Conservation (phyloP, 2,329 filamentous ascomycete species). For the Botryosphaeria dothidea region DNA sequence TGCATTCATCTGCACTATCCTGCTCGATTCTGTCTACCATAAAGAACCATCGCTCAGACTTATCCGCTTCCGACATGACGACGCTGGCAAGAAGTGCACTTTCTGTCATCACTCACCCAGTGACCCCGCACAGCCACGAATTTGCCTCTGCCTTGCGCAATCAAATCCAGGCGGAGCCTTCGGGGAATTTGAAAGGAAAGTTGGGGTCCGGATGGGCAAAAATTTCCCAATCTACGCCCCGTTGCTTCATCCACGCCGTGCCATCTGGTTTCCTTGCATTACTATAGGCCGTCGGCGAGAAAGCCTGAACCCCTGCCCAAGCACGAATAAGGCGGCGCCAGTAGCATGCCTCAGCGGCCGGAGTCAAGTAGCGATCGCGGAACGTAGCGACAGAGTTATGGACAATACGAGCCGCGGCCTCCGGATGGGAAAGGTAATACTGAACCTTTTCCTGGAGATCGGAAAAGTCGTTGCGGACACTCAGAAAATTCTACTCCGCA, state of each 20-base stretch:
- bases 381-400: conserved; percentile 50
- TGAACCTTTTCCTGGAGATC: conserved; percentile 40
- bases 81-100: too few relatives aligned
- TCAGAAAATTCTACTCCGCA: conserved; percentile 51
- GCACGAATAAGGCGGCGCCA: conserved; percentile 49
- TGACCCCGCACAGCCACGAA: too few relatives aligned
- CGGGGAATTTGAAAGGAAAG: too few relatives aligned
- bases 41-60: too few relatives aligned
- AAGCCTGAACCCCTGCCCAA: conserved; percentile 3
- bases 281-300: neutral
- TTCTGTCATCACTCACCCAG: too few relatives aligned
- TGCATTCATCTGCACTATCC: too few relatives aligned
- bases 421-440: conserved; percentile 45
- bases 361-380: conserved; percentile 55
- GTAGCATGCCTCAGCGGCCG: conserved; percentile 57
- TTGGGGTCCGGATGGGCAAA: neutral
- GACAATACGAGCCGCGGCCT: conserved; percentile 50
- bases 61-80: too few relatives aligned
- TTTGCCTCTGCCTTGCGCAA: too few relatives aligned
- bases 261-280: neutral
- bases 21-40: too few relatives aligned
- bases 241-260: neutral
- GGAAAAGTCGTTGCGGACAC: conserved; percentile 48
- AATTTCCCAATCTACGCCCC: neutral
- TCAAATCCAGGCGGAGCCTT: too few relatives aligned